These are phyloP conservation scores for Alternaria rosae DNA, from an alignment of 2,329 filamentous ascomycete species.

Conservation along the genomic window DNA sequence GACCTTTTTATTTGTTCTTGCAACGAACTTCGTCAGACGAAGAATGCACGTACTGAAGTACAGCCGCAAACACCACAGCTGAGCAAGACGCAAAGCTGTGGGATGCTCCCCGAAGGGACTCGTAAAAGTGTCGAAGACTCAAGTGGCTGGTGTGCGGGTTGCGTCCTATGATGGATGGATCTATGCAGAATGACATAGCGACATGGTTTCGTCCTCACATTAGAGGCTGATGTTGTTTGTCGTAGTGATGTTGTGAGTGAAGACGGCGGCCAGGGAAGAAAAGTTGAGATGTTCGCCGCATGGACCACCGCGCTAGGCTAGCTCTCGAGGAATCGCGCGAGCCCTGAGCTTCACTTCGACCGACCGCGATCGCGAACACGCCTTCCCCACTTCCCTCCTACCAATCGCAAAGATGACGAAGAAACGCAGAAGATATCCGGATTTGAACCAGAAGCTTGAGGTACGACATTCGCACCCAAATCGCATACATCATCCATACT, in stretches of 20 bases:
- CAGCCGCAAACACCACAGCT: conserved; percentile 53
- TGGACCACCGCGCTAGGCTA: conserved; percentile 26
- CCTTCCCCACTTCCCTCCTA: neutral
- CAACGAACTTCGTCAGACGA: conserved; percentile 42
- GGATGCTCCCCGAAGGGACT: conserved; percentile 58
- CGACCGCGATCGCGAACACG: conserved; percentile 10
- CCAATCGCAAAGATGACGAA: conserved; percentile 58
- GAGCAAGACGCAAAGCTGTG: conserved; percentile 58
- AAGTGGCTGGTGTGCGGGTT: conserved; percentile 57
- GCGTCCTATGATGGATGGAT: conserved; percentile 19
- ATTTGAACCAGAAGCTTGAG: conserved; percentile 85
- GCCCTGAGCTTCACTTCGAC: conserved; percentile 25
- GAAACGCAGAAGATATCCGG: conserved; percentile 86
- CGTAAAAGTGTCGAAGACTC: conserved; percentile 50
- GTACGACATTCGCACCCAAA: neutral
- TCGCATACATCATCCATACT: neutral
- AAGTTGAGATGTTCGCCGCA: conserved; percentile 19
- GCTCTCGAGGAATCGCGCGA: conserved; percentile 24
- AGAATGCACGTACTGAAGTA: conserved; percentile 47
- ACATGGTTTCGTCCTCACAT: neutral
- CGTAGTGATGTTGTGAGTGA: conserved; percentile 9
- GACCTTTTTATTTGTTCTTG: conserved; percentile 57
- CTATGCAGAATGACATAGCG: neutral
- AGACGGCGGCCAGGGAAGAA: conserved; percentile 15
- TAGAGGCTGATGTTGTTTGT: conserved; percentile 4